A percentile compares a stretch with the other conserved stretches of the same genome.
Conservation (phyloP, 176 grass and related monocot genomes). For the Pharus latifolius region DNA sequence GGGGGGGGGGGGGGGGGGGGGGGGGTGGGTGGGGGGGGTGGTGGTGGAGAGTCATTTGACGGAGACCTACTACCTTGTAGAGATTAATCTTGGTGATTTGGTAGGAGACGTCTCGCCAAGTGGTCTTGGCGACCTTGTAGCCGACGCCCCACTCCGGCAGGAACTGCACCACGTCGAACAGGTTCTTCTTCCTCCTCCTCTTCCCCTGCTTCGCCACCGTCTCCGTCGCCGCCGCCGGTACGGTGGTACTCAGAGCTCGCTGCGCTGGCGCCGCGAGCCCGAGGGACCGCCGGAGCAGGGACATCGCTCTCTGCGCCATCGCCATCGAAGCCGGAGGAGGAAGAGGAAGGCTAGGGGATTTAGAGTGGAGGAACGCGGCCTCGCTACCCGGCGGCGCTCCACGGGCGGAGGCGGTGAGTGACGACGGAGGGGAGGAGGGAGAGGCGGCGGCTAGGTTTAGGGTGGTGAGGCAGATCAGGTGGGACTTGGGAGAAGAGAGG, state of each 20-base stretch:
- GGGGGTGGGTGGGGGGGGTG: background rate
- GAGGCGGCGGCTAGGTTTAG: too few relatives aligned
- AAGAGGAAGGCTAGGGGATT: too few relatives aligned
- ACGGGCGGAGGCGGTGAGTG: too few relatives aligned
- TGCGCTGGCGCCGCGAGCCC: background rate
- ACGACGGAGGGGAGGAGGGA: too few relatives aligned
- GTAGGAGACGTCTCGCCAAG: slow-evolving; percentile 87
- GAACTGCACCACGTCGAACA: slow-evolving; percentile 90
- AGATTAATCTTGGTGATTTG: slow-evolving; percentile 92
- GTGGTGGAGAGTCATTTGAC: too few relatives aligned
- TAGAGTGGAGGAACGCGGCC: too few relatives aligned
- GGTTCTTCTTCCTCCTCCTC: slow-evolving; percentile 79
- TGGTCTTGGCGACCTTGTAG: slow-evolving; percentile 82
- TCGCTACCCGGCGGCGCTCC: too few relatives aligned
- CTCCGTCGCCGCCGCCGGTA: background rate
- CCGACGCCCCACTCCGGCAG: slow-evolving; percentile 77
- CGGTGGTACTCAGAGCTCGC: slow-evolving; percentile 23
- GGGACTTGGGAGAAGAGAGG: too few relatives aligned
- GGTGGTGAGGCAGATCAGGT: too few relatives aligned
- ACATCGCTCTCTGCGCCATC: slow-evolving; percentile 13
- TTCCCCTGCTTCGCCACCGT: slow-evolving; percentile 23
- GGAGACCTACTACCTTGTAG: slow-evolving; percentile 85
- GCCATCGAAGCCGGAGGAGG: background rate
- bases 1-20: background rate
- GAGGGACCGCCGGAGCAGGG: slow-evolving; percentile 25